These are phyloP conservation scores for Cladosporium sp. DNA, from an alignment of 2,329 filamentous ascomycete genomes.

Conservation along the genomic window DNA sequence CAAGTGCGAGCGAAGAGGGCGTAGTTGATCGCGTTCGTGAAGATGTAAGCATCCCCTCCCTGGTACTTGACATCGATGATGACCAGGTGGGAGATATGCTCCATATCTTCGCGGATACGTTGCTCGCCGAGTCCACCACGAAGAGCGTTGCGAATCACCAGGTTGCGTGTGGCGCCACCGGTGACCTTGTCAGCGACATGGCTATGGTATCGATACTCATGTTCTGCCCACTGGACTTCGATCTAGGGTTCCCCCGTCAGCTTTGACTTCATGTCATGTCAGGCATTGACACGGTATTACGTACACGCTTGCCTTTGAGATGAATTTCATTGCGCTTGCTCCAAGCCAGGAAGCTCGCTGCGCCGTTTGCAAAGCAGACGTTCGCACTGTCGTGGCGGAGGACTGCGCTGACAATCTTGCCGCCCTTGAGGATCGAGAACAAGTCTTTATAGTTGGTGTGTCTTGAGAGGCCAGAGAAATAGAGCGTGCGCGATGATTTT, in stretches of 20 bases:
- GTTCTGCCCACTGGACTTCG: constrained; percentile 64
- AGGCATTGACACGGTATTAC: constrained; percentile 20
- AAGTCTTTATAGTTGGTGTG: constrained; percentile 63
- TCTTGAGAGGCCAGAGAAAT: constrained; percentile 59
- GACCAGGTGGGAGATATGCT: constrained; percentile 76
- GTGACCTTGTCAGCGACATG: constrained; percentile 63
- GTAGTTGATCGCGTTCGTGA: constrained; percentile 72
- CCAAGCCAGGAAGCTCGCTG: constrained; percentile 61
- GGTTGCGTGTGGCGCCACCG: constrained; percentile 67
- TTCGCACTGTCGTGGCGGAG: constrained; percentile 60
- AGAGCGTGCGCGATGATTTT: constrained; percentile 51
- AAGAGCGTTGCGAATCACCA: constrained; percentile 59
- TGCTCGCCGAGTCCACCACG: constrained; percentile 55
- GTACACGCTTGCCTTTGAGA: constrained; percentile 63
- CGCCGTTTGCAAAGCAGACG: constrained; percentile 66
- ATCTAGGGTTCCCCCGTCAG: constrained; percentile 46
- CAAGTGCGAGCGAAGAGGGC: constrained; percentile 73
- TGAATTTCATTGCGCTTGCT: constrained; percentile 63
- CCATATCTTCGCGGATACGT: constrained; percentile 66
- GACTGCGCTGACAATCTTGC: constrained; percentile 65
- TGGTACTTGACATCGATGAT: constrained; percentile 62
- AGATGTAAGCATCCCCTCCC: constrained; percentile 60
- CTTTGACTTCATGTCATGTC: constrained; percentile 9
- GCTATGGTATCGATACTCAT: constrained; percentile 62
- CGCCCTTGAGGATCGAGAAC: constrained; percentile 62